phyloP scores from a whole-genome alignment of 1,284 basidiomycete species.

The Fomitopsis pinicola region DNA sequence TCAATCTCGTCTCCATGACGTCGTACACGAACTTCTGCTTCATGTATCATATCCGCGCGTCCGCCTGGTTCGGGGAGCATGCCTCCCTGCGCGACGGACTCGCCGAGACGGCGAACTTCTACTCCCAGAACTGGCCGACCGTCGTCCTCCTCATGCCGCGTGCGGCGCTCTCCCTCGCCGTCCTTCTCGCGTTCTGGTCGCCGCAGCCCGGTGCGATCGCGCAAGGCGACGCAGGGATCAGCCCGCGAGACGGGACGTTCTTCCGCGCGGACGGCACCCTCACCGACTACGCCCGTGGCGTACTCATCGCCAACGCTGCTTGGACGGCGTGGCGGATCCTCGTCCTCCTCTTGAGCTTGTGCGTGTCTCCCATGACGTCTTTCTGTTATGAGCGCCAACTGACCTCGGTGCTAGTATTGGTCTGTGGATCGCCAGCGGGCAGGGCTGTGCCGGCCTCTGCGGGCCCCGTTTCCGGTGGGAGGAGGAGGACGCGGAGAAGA shows the following conservation, averaged over 20 bases:
- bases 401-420: slow-evolving; percentile 44
- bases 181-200: slow-evolving; percentile 63
- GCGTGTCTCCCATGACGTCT: slow-evolving; percentile 20
- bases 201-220: slow-evolving; percentile 43
- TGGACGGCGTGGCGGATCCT: slow-evolving; percentile 71
- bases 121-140: slow-evolving; percentile 77
- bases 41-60: slow-evolving; percentile 68
- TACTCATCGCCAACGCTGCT: slow-evolving; percentile 71
- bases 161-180: slow-evolving; percentile 64
- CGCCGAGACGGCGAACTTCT: slow-evolving; percentile 75
- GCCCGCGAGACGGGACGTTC: slow-evolving; percentile 63
- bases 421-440: slow-evolving; percentile 71
- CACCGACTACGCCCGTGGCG: slow-evolving; percentile 66
- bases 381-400: neutral
- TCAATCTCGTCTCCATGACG: slow-evolving; percentile 66
- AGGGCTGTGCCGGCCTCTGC: slow-evolving; percentile 74
- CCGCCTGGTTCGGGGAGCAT: slow-evolving; percentile 53
- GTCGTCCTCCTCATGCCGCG: slow-evolving; percentile 76
- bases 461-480: slow-evolving; percentile 80
- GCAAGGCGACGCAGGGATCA: slow-evolving; percentile 44
- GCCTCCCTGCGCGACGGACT: slow-evolving; percentile 58
- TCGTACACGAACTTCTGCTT: slow-evolving; percentile 84
- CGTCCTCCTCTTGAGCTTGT: slow-evolving; percentile 66
- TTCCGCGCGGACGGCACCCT: slow-evolving; percentile 66
- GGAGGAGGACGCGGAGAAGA: slow-evolving; percentile 67